phyloP scores from a whole-genome alignment of 768 basidiomycete species.

The Suillus variegatus region DNA sequence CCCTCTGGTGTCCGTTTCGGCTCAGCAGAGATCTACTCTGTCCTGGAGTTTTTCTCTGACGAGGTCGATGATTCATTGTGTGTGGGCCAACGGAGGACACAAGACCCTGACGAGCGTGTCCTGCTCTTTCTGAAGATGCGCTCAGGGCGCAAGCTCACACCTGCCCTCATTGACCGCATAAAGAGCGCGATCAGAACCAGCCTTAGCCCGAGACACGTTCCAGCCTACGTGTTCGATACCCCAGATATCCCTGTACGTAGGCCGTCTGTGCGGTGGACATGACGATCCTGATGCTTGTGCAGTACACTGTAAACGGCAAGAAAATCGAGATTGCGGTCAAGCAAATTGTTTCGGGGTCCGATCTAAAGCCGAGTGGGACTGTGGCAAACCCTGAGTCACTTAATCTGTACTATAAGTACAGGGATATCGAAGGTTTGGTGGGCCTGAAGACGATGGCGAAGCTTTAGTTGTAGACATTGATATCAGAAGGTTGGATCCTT shows the following conservation, averaged over 20 bases:
- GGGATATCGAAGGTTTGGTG: slow-evolving; percentile 44
- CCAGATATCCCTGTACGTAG: slow-evolving; percentile 66
- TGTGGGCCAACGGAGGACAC: slow-evolving; percentile 64
- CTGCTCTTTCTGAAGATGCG: slow-evolving; percentile 74
- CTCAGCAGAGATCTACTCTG: slow-evolving; percentile 78
- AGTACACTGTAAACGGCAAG: slow-evolving; percentile 80
- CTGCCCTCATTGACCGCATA: slow-evolving; percentile 47
- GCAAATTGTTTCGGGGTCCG: slow-evolving; percentile 70
- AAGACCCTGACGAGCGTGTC: slow-evolving; percentile 73
- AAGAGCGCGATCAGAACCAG: slow-evolving; percentile 55
- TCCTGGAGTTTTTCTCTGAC: slow-evolving; percentile 57
- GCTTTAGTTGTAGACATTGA: slow-evolving; percentile 12
- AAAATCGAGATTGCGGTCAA: slow-evolving; percentile 82
- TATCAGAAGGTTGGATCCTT: background rate
- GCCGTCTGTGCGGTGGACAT: background rate
- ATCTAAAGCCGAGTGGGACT: slow-evolving; percentile 68
- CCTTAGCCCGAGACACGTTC: slow-evolving; percentile 76
- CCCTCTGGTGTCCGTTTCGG: slow-evolving; percentile 84
- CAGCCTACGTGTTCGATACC: slow-evolving; percentile 63
- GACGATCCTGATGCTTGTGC: background rate
- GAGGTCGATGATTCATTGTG: slow-evolving; percentile 70
- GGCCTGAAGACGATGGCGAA: slow-evolving; percentile 16
- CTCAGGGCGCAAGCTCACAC: slow-evolving; percentile 44
- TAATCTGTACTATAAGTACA: slow-evolving; percentile 63
- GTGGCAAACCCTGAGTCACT: slow-evolving; percentile 73